A percentile compares a stretch with the other conserved stretches of the same genome.
Evolutionary conservation across 768 basidiomycete genomes (phyloP).

Genomic region (Boletales sp.): DNA sequence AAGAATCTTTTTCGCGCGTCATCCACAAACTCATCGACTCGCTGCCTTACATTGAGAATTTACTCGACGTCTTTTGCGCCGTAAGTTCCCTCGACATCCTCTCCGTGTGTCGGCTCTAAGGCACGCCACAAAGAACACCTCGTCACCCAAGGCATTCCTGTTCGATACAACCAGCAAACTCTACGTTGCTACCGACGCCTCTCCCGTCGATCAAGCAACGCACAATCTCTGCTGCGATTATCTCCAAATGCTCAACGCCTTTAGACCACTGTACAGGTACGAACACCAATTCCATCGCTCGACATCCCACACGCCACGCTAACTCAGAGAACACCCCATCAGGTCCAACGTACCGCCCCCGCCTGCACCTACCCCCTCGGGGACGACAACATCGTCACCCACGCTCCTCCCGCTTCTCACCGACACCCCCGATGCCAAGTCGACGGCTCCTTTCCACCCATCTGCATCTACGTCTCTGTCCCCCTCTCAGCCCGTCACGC

Average conservation of each 20-base stretch:
- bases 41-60: slow-evolving; percentile 79
- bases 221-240: slow-evolving; percentile 92
- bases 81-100: slow-evolving; percentile 36
- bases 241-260: slow-evolving; percentile 80
- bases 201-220: slow-evolving; percentile 84
- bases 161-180: slow-evolving; percentile 84
- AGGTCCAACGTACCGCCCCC: slow-evolving; percentile 19
- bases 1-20: slow-evolving; percentile 89
- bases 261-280: slow-evolving; percentile 83
- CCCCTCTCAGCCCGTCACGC: slow-evolving; percentile 59
- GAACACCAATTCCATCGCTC: slow-evolving; percentile 1
- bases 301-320: not conserved
- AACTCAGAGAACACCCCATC: slow-evolving; percentile 3
- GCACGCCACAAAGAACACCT: slow-evolving; percentile 62
- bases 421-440: slow-evolving; percentile 4
- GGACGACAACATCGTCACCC: not conserved
- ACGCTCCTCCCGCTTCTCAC: not conserved
- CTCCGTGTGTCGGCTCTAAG: not conserved
- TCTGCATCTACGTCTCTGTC: slow-evolving; percentile 62
- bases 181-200: slow-evolving; percentile 92
- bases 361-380: slow-evolving; percentile 7
- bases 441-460: slow-evolving; percentile 55
- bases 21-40: slow-evolving; percentile 85
- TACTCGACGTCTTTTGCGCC: slow-evolving; percentile 82
- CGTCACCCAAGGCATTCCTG: slow-evolving; percentile 90